A percentile compares a stretch with the other conserved stretches of the same genome.
Conservation (phyloP, 768 basidiomycete genomes). For the Zangia roseola region DNA sequence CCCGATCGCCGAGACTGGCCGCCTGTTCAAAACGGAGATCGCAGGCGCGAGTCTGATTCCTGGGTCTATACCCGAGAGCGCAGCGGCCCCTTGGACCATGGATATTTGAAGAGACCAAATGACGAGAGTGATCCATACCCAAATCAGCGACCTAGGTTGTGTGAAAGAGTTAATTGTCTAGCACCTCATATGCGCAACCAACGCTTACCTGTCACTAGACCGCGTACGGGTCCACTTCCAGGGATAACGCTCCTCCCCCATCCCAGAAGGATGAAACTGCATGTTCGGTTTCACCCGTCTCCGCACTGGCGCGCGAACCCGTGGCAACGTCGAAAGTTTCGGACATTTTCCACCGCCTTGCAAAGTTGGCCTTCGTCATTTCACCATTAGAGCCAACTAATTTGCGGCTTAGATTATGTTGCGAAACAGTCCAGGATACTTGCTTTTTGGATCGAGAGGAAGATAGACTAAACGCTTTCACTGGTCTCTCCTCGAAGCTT, state of each 20-base stretch:
- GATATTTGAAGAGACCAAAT: slow-evolving; percentile 23
- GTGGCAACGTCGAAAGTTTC: slow-evolving; percentile 13
- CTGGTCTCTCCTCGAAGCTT: slow-evolving; percentile 46
- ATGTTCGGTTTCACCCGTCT: background rate
- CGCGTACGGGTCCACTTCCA: slow-evolving; percentile 7
- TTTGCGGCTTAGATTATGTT: slow-evolving; percentile 39
- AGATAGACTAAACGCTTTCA: slow-evolving; percentile 48
- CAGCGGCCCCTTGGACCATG: slow-evolving; percentile 12
- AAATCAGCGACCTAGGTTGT: slow-evolving; percentile 26
- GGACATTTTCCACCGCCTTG: slow-evolving; percentile 41
- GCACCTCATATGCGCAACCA: background rate
- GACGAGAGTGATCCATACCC: slow-evolving; percentile 25
- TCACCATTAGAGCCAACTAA: slow-evolving; percentile 11
- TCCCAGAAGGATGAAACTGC: slow-evolving; percentile 8
- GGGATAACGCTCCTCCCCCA: background rate
- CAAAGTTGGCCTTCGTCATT: slow-evolving; percentile 25
- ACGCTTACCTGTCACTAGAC: slow-evolving; percentile 18
- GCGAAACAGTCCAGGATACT: slow-evolving; percentile 43
- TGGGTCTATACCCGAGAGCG: slow-evolving; percentile 23
- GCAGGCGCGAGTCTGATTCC: slow-evolving; percentile 24
- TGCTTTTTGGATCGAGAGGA: slow-evolving; percentile 44
- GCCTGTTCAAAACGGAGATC: slow-evolving; percentile 18
- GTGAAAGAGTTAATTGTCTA: slow-evolving; percentile 27
- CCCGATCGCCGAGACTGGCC: slow-evolving; percentile 22
- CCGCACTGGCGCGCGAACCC: slow-evolving; percentile 2